phyloP scores from a whole-genome alignment of 345 rosid species.

The Eucalyptus grandis region DNA sequence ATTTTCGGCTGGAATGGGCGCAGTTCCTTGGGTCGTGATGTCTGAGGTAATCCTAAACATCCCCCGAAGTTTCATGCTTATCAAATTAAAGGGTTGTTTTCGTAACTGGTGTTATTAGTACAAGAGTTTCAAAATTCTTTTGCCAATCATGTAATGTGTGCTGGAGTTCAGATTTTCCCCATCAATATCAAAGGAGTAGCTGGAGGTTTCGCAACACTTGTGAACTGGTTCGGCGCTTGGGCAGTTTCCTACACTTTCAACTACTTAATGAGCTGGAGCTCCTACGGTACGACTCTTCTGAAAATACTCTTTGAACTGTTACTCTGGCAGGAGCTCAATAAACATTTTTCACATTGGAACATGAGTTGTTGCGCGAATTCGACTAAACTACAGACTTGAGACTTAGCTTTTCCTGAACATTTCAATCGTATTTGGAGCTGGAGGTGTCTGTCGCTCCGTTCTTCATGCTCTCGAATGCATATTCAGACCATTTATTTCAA shows the following conservation, averaged over 20 bases:
- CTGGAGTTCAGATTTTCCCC: constrained; percentile 57
- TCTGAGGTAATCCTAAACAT: constrained; percentile 55
- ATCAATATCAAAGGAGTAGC: constrained; percentile 85
- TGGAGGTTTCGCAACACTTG: constrained; percentile 79
- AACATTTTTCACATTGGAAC: neutral
- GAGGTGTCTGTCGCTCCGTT: too few species aligned
- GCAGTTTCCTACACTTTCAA: constrained; percentile 78
- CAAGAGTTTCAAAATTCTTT: neutral
- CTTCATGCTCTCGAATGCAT: too few species aligned
- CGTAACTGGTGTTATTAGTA: neutral
- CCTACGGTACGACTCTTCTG: constrained; percentile 40
- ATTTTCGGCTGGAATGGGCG: constrained; percentile 92
- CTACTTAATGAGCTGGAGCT: constrained; percentile 63
- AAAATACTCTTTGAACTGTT: neutral
- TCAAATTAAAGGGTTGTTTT: neutral
- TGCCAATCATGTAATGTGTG: neutral
- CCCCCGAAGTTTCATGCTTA: neutral
- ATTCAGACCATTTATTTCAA: too few species aligned
- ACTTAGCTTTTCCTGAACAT: too few species aligned
- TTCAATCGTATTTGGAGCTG: too few species aligned
- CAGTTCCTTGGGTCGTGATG: constrained; percentile 96
- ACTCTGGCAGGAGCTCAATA: neutral
- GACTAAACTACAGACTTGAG: neutral
- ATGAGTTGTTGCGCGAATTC: neutral
- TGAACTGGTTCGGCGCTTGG: constrained; percentile 97